Conservation (phyloP, 2,329 filamentous ascomycete species). For the Aspergillus pseudotamarii region DNA sequence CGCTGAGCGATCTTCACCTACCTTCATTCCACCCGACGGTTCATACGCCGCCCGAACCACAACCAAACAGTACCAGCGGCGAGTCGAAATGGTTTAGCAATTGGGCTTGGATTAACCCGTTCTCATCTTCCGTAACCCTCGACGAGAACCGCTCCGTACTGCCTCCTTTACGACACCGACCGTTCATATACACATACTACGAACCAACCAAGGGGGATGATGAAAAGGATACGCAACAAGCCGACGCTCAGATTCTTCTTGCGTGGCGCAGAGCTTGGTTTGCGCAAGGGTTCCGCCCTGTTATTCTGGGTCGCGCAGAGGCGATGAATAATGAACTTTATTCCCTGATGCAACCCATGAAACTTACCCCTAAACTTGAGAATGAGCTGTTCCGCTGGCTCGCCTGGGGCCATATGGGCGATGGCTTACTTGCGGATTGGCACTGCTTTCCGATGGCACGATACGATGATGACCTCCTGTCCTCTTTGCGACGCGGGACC, state of each 20-base stretch:
- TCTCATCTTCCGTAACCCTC: conserved; percentile 76
- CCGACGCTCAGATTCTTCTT: conserved; percentile 77
- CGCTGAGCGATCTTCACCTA: conserved; percentile 55
- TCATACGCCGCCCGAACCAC: conserved; percentile 72
- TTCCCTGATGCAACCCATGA: conserved; percentile 62
- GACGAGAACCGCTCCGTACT: conserved; percentile 84
- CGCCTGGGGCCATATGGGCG: conserved; percentile 89
- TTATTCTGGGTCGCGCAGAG: conserved; percentile 77
- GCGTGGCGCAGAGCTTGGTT: conserved; percentile 95
- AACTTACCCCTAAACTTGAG: conserved; percentile 65
- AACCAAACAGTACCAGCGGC: conserved; percentile 72
- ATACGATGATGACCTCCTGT: conserved; percentile 71
- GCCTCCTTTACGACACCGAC: conserved; percentile 71
- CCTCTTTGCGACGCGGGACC: conserved; percentile 73
- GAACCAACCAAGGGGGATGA: conserved; percentile 68
- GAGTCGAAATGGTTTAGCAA: conserved; percentile 84
- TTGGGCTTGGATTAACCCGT: conserved; percentile 88
- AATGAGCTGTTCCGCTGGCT: conserved; percentile 80
- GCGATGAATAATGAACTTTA: conserved; percentile 83
- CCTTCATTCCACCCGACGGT: conserved; percentile 71
- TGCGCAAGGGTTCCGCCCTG: conserved; percentile 86
- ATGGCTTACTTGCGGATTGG: conserved; percentile 77
- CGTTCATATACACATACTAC: conserved; percentile 88
- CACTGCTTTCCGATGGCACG: conserved; percentile 82
- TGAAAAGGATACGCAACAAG: conserved; percentile 61